phyloP scores from a whole-genome alignment of 768 basidiomycete genomes.

The Pleurotus tuber-regium region DNA sequence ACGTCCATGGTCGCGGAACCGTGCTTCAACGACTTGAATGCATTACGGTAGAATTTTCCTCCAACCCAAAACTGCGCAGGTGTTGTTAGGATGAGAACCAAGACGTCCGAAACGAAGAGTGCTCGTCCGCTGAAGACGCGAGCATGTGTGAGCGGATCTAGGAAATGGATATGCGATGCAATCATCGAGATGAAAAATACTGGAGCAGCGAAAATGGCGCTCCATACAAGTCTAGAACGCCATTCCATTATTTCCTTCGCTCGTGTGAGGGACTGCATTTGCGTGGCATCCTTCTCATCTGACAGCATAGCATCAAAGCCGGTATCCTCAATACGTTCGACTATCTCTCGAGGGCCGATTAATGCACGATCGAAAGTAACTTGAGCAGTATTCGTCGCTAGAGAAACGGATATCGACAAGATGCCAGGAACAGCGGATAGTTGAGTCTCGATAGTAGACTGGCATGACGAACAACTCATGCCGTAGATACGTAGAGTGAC shows the following conservation, averaged over 20 bases:
- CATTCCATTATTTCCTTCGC: conserved; percentile 93
- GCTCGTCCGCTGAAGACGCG: conserved; percentile 67
- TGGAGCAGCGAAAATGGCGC: conserved; percentile 81
- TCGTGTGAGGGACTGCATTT: conserved; percentile 80
- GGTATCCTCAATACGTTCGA: conserved; percentile 83
- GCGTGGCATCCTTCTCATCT: conserved; percentile 78
- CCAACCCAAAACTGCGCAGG: conserved; percentile 95
- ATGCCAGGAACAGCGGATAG: conserved; percentile 74
- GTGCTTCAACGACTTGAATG: conserved; percentile 90
- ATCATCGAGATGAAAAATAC: conserved; percentile 94
- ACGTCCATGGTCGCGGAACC: conserved; percentile 96
- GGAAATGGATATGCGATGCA: conserved; percentile 59
- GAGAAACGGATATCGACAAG: conserved; percentile 64
- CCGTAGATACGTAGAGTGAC: conserved; percentile 82
- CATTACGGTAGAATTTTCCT: conserved; percentile 80
- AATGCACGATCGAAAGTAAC: conserved; percentile 72
- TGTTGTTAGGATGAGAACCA: conserved; percentile 75
- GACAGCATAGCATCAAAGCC: conserved; percentile 89
- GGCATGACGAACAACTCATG: conserved; percentile 88
- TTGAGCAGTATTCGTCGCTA: conserved; percentile 73
- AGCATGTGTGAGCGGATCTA: conserved; percentile 49
- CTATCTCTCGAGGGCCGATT: conserved; percentile 82
- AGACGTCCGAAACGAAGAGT: conserved; percentile 63
- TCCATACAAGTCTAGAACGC: conserved; percentile 73
- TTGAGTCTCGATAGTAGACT: conserved; percentile 69